Percentiles rank a stretch among this genome's conserved stretches.
Evolutionary conservation across 176 grass and related monocot species (phyloP).

Genomic region (Eragrostis nindensis): DNA sequence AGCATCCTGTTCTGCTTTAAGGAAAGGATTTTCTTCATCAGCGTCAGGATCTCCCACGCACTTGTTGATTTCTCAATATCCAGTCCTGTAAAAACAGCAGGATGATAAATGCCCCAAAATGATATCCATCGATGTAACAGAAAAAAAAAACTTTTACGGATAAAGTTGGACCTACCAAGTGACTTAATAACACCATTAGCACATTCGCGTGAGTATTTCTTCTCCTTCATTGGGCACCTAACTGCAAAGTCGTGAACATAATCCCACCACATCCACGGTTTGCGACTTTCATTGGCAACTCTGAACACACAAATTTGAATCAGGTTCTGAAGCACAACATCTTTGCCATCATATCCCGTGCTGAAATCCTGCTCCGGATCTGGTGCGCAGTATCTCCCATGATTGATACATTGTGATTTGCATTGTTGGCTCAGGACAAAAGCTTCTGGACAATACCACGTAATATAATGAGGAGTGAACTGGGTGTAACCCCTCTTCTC

Average conservation of each 20-base stretch:
- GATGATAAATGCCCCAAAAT: background rate
- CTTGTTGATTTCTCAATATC: slow-evolving; percentile 67
- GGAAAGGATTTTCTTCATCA: slow-evolving; percentile 67
- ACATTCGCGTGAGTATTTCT: slow-evolving; percentile 79
- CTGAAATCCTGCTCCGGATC: slow-evolving; percentile 92
- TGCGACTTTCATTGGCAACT: slow-evolving; percentile 67
- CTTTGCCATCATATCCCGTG: slow-evolving; percentile 73
- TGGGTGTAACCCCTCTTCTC: slow-evolving; percentile 82
- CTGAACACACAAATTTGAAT: slow-evolving; percentile 75
- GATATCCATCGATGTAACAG: background rate
- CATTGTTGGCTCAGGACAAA: slow-evolving; percentile 80
- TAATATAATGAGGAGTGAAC: slow-evolving; percentile 92
- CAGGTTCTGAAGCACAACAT: slow-evolving; percentile 83
- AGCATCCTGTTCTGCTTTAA: slow-evolving; percentile 83
- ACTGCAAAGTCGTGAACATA: slow-evolving; percentile 85
- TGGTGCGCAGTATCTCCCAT: slow-evolving; percentile 78
- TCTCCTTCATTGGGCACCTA: slow-evolving; percentile 90
- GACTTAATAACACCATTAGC: slow-evolving; percentile 70
- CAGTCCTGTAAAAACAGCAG: slow-evolving; percentile 55
- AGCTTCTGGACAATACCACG: slow-evolving; percentile 87
- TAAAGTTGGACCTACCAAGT: slow-evolving; percentile 55
- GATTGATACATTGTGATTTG: slow-evolving; percentile 82
- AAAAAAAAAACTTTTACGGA: background rate
- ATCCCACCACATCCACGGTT: slow-evolving; percentile 93
- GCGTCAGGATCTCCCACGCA: slow-evolving; percentile 74